Percentiles rank a stretch among this genome's conserved stretches.
Conservation (phyloP, 2,329 filamentous ascomycete genomes). For the Microdochium paspali region DNA sequence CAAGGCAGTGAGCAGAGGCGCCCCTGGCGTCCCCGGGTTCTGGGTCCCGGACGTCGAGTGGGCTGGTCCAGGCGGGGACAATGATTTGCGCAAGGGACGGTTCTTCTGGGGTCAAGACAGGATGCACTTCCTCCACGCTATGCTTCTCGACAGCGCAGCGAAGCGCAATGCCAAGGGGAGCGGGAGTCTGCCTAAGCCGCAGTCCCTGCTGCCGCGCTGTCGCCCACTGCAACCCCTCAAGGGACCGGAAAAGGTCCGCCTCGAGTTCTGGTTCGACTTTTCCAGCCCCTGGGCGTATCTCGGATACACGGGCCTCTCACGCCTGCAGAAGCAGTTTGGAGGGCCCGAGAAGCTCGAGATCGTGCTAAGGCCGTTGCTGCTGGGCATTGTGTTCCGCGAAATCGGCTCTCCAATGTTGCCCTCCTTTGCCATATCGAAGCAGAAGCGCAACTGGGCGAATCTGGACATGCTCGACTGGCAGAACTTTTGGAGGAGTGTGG, state of each 20-base stretch:
- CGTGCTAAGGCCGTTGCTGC: constrained; percentile 3
- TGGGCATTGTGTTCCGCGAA: constrained; percentile 4
- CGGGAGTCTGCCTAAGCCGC: neutral
- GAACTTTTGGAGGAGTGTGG: constrained; percentile 3
- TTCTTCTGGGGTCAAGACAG: constrained; percentile 6
- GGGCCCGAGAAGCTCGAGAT: constrained; percentile 1
- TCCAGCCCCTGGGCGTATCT: constrained; percentile 5
- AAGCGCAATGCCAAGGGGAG: neutral
- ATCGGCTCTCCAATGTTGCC: constrained; percentile 5
- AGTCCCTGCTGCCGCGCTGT: constrained; percentile 3
- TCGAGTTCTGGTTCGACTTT: constrained; percentile 8
- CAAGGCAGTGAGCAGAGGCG: constrained; percentile 2
- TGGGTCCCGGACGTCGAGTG: constrained; percentile 2
- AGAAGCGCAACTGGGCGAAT: constrained; percentile 2
- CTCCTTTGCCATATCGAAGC: constrained; percentile 1
- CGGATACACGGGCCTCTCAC: constrained; percentile 3
- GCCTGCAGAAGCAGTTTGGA: constrained; percentile 2
- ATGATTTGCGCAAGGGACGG: neutral
- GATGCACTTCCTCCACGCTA: constrained; percentile 4
- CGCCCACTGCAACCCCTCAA: neutral
- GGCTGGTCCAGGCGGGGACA: neutral
- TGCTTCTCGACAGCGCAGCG: constrained; percentile 1
- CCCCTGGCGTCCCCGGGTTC: constrained; percentile 4
- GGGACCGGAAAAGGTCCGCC: neutral
- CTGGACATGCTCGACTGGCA: constrained; percentile 4